Base-by-base conservation (phyloP, 345 rosid species). In the Populus pruinosa region DNA sequence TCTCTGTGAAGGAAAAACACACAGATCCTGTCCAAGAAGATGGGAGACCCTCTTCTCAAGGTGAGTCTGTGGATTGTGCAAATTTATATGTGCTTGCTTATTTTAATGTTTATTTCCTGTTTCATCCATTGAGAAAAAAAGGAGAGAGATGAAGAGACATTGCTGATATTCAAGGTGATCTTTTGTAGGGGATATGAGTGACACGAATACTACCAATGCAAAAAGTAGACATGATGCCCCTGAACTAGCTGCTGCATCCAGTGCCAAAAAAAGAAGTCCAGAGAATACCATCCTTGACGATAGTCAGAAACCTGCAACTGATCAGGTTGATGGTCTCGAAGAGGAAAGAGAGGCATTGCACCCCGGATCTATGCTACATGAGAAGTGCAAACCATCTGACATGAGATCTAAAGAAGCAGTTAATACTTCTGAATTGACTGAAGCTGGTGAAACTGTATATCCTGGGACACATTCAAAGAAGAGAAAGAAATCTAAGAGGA, bases 401-500 rank as follows among this genome's bases (percentile, higher is more conserved):
- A 23, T 39, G 17, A 70, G 65, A 75, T 21, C 69, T 59, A 36
- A 23, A 49, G 79, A 53, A 67, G 61, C 8, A 11, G 38, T 25
- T 53, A 69, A 41, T 11, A 43, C 23, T 64, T 29, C 38, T 67
- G 23, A 67, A 21, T 47, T 27, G 69, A 55, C 39, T 29, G 69
- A 50, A 7, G n/a, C 65, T 43, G 64, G 70, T 35, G 79, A 55
- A 44, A 55, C 38, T 55, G 49, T 18, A 74, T 76, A 75, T 62
- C 79, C 64, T 70, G 53, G 41, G 78, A 86, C 80, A 77, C 50
- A 86, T 67, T 78, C 84, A 5, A 89, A 87, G 87, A 81, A 80
- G 74, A 87, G 68, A 63, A 92, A 53, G 85, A 88, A 83, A 78
- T 74, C 84, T 31, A 88, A 59, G 68, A 89, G 80, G 59, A 18